Base-by-base conservation (phyloP, 1,284 basidiomycete genomes). In the Vanrija sp. region DNA sequence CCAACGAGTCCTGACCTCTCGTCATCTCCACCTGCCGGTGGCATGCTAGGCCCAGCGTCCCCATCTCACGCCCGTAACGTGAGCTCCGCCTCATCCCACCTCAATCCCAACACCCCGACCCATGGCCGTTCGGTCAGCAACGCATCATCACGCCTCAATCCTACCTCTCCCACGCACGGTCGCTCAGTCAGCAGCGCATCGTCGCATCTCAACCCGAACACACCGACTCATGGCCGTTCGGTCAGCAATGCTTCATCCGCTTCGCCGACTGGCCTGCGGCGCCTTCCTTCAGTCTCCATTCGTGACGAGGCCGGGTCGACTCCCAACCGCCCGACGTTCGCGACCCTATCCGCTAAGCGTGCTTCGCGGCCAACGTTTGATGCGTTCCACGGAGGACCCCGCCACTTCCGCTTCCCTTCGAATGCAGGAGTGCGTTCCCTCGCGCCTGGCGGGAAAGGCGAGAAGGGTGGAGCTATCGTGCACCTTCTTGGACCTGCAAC, bases 401-500 rank as follows among this genome's bases (percentile, higher is more conserved):
- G 61, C 52, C 49, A 48, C 25, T 60, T 59, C 52, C 62, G 71
- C 12, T 71, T 71, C 60, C 66, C 69, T 9, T 69, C 67, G 18
- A 66, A 66, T 0, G 56, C 60, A 16, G 60, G 63, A 6, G 56
- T 47, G n/a, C 55, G 51, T 45, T 47, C 52, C 20, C 45, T 56
- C 15, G 49, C 25, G 24, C 31, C 31, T 2, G 31, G 31, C 31
- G 46, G 48, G 45, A 57, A 61, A 25, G 58, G 54, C 2, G 59
- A 57, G 16, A 46, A 56, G 24, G 47, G 62, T 8, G 59, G 61
- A 2, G 62, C 68, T 2, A 69, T 72, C 25, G 57, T 73, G 3
- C 70, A 72, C 53, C 57, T 72, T 6, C 56, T 73, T 4, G 62
- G 62, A 15, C 64, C 66, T 1, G 61, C 71, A 1, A 59, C 47